These are phyloP conservation scores for Blastobotrys indianensis DNA, from an alignment of 1,139 yeast genomes.

Conservation along the genomic window DNA sequence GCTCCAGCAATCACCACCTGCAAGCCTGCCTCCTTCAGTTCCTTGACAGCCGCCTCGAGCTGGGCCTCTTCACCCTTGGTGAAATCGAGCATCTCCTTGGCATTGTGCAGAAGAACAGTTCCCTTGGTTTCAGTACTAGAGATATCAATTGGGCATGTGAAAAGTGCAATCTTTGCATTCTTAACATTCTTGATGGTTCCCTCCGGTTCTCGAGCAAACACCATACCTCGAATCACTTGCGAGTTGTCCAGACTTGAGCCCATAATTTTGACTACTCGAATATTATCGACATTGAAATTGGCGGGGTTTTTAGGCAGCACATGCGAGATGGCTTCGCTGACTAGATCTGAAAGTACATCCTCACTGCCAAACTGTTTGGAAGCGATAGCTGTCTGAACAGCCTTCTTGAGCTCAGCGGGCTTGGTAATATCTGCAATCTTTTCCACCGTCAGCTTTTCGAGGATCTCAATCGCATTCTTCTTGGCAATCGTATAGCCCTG, in stretches of 20 bases:
- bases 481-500: conserved; percentile 86
- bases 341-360: conserved; percentile 66
- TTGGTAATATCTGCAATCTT: conserved; percentile 54
- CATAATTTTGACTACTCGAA: conserved; percentile 94
- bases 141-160: conserved; percentile 89
- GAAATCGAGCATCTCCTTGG: conserved; percentile 93
- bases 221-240: conserved; percentile 92
- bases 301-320: conserved; percentile 66
- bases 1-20: conserved; percentile 89
- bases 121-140: conserved; percentile 97
- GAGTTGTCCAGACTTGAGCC: conserved; percentile 75
- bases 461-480: conserved; percentile 57
- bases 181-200: conserved; percentile 66
- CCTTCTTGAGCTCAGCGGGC: conserved; percentile 58
- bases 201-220: conserved; percentile 94
- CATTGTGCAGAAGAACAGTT: conserved; percentile 89
- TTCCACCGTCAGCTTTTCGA: conserved; percentile 62
- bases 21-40: conserved; percentile 77
- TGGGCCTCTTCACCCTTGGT: conserved; percentile 95
- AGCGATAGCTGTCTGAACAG: conserved; percentile 80
- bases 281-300: conserved; percentile 79
- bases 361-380: conserved; percentile 93
- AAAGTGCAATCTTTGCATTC: conserved; percentile 83
- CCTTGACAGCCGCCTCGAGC: conserved; percentile 80
- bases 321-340: conserved; percentile 78